Percentiles rank a stretch among this genome's conserved stretches.
Conservation (phyloP, 495 filamentous ascomycete species). For the Jackrogersella minutella region DNA sequence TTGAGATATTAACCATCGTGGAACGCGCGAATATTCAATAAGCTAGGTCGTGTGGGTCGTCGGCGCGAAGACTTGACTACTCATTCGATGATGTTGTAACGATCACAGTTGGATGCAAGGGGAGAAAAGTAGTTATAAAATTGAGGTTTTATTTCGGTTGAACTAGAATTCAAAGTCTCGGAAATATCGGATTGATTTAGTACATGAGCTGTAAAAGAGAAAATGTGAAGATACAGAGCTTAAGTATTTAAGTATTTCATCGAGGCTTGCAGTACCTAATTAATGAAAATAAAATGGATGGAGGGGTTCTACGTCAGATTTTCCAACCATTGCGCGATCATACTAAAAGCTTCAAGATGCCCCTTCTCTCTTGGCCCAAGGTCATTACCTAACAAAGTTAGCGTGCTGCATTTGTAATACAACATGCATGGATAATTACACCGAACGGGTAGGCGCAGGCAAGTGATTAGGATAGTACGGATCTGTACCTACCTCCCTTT, state of each 20-base stretch:
- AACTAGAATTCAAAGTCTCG: background rate
- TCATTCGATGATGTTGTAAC: background rate
- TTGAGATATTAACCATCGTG: slow-evolving; percentile 21
- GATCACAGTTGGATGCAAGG: background rate
- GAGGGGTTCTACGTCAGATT: slow-evolving; percentile 37
- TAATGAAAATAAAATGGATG: background rate
- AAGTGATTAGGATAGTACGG: no score
- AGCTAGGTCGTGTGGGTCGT: background rate
- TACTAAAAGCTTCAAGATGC: background rate
- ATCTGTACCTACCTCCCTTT: background rate
- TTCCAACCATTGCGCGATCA: slow-evolving; percentile 26
- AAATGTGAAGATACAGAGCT: background rate
- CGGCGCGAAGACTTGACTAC: background rate
- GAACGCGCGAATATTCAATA: background rate
- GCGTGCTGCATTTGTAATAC: background rate
- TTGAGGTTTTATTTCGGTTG: background rate
- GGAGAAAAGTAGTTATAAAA: background rate
- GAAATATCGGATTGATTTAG: background rate
- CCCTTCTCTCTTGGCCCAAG: slow-evolving; percentile 7
- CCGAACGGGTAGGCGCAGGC: background rate
- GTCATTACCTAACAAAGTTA: slow-evolving; percentile 16
- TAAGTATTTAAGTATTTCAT: background rate
- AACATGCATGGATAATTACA: background rate
- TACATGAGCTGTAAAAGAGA: background rate
- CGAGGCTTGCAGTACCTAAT: background rate